Conservation (phyloP, 768 basidiomycete genomes). For the Termitomyces sp. region DNA sequence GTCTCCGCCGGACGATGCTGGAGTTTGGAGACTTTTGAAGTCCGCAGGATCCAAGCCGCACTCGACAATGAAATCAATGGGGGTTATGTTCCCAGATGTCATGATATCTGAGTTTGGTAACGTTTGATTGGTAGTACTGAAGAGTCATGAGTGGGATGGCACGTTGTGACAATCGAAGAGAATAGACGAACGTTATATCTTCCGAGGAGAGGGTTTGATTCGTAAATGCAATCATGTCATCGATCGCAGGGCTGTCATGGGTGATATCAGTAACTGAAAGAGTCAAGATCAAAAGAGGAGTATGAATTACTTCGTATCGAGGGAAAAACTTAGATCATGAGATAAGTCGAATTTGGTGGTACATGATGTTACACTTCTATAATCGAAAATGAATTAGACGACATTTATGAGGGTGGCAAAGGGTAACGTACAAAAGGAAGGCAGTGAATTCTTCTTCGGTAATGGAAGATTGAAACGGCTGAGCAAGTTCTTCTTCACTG, state of each 20-base stretch:
- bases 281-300: not conserved
- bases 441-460: slow-evolving; percentile 4
- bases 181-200: not conserved
- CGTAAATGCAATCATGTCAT: not conserved
- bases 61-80: not conserved
- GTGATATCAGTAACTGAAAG: not conserved
- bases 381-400: not conserved
- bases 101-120: not conserved
- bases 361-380: slow-evolving; percentile 1
- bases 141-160: not conserved
- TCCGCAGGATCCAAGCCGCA: slow-evolving; percentile 2
- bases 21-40: not conserved
- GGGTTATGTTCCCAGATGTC: not conserved
- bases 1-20: not conserved
- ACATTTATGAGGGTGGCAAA: not conserved
- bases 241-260: not conserved
- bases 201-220: not conserved
- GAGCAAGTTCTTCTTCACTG: not conserved
- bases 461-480: not conserved
- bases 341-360: not conserved
- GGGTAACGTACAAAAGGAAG: not conserved
- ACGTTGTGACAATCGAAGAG: not conserved
- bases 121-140: not conserved
- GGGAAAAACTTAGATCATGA: not conserved
- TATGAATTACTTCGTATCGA: not conserved